Evolutionary conservation across 768 basidiomycete species (phyloP).

Genomic region (Hericium alpestre): DNA sequence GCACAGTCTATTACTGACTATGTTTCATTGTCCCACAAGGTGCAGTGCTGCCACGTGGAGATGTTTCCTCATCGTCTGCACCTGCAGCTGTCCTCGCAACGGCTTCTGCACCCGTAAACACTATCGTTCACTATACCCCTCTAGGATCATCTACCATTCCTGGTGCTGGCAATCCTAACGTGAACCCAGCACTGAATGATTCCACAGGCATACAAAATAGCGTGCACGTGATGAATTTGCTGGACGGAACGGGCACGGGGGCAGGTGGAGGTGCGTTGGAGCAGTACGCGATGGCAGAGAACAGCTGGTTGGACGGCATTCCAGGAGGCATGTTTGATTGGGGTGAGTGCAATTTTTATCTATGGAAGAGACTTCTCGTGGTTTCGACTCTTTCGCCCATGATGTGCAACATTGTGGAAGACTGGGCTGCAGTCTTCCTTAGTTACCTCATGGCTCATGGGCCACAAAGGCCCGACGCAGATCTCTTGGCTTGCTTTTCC

Average conservation of each 20-base stretch:
- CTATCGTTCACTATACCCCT: conserved; percentile 47
- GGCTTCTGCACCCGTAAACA: neutral
- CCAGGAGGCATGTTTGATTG: conserved; percentile 84
- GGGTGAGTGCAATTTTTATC: conserved; percentile 36
- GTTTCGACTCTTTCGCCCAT: neutral
- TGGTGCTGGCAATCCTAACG: conserved; percentile 34
- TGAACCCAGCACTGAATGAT: conserved; percentile 68
- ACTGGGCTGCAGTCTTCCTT: too few species aligned
- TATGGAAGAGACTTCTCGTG: neutral
- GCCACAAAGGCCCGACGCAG: too few species aligned
- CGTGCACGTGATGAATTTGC: conserved; percentile 69
- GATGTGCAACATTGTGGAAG: too few species aligned
- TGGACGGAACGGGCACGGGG: conserved; percentile 49
- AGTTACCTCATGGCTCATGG: too few species aligned
- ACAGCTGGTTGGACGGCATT: conserved; percentile 64
- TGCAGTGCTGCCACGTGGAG: too few species aligned
- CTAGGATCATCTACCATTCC: conserved; percentile 18
- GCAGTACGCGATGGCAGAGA: conserved; percentile 57
- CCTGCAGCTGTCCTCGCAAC: neutral
- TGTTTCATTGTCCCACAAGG: too few species aligned
- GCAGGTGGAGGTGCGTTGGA: conserved; percentile 35
- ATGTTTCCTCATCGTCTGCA: too few species aligned
- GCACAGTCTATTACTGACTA: neutral
- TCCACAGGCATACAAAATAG: conserved; percentile 27
- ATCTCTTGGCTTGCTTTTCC: too few species aligned